Base-by-base conservation (phyloP, 2,329 filamentous ascomycete species). In the Xylariales sp. region DNA sequence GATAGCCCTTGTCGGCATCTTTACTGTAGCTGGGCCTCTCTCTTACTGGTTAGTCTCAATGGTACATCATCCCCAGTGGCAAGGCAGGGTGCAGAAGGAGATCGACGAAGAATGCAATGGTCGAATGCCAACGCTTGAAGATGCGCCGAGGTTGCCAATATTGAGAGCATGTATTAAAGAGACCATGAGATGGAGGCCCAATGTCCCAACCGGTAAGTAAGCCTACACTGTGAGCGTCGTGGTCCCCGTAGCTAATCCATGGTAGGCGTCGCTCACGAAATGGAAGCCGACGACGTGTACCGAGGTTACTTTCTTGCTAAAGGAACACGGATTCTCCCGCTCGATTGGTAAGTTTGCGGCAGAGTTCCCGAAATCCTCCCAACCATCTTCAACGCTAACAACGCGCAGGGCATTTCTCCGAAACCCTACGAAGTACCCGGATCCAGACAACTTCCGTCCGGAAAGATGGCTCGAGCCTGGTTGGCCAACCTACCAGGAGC, bases 401-500 rank as follows among this genome's bases (percentile, higher is more conserved):
- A n/a, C 53, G 3, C 10, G 28, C 55, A 84, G 83, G 82, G 81
- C 84, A 34, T 86, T 87, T 70, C 81, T 85, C 39, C 83, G 85
- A 34, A 85, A 87, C 62, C 82, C 83, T 8, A 75, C 76, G 2
- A 80, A 83, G 45, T 88, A 85, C 72, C 85, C 85, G 1, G 81
- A 83, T 56, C 81, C 83, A 0, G 82, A 85, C 50, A 77, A 78
- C 30, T 88, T 86, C 77, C 83, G 84, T 41, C 86, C 86, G 3
- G 81, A 84, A 34, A 82, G 86, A 55, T 88, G 85, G 85, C 75
- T 85, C 10, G 80, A 85, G 41, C 80, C 83, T 0, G 78, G 78
- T 12, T 87, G 81, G 75, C 85, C 85, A n/a, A 85, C 83, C 0
- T 87, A 82, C 72, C 82, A 81, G 70, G 84, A 84, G 69, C 84